phyloP scores from a whole-genome alignment of 495 filamentous ascomycete species.

The Staphylotrichum longicolle region DNA sequence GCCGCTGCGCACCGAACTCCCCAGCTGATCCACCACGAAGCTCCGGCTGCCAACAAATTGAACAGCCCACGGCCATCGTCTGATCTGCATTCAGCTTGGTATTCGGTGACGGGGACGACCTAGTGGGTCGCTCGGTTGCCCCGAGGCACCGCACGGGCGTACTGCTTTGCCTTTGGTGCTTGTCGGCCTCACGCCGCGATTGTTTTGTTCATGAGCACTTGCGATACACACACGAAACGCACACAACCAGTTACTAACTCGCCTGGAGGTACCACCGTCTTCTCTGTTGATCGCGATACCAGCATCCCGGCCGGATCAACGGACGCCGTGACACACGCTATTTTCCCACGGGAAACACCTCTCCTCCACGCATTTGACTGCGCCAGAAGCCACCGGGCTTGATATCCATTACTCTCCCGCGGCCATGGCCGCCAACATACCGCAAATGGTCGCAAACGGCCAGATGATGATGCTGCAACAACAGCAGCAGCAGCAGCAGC shows the following conservation, averaged over 20 bases:
- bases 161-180: neutral
- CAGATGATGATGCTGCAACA: constrained; percentile 39
- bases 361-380: neutral
- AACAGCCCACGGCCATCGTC: neutral
- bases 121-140: constrained; percentile 9
- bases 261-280: neutral
- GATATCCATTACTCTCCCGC: constrained; percentile 28
- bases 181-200: neutral
- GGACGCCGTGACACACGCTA: no score
- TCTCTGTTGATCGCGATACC: neutral
- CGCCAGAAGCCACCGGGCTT: constrained; percentile 9
- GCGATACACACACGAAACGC: neutral
- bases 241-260: no score
- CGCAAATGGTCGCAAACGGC: constrained; percentile 42
- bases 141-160: neutral
- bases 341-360: neutral
- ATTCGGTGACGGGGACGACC: neutral
- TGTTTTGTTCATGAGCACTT: neutral
- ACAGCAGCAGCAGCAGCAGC: constrained; percentile 29
- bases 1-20: neutral
- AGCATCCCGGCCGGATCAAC: no score
- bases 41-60: neutral
- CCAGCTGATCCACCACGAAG: neutral
- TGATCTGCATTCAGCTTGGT: neutral
- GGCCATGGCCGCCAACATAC: constrained; percentile 52